Percentiles rank a stretch among this genome's conserved stretches.
phyloP scores from a whole-genome alignment of 306 rosid species.

The Prunus salicina region DNA sequence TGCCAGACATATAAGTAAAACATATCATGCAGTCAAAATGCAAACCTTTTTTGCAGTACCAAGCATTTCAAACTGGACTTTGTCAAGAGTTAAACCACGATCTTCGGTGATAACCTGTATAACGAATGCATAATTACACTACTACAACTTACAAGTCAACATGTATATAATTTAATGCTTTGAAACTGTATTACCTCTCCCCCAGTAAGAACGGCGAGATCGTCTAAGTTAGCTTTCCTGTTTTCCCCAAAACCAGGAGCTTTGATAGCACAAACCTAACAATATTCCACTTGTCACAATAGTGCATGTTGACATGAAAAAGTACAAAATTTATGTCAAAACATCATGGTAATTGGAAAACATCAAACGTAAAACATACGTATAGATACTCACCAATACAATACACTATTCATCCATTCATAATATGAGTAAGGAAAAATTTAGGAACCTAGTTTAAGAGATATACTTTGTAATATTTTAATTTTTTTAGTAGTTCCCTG shows the following conservation, averaged over 20 bases:
- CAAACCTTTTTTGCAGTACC: constrained; percentile 87
- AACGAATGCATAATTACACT: constrained; percentile 1
- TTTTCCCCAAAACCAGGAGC: constrained; percentile 99
- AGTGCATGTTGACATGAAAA: constrained; percentile 17
- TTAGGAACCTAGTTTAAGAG: no score
- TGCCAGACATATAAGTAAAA: constrained; percentile 9
- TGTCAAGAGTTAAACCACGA: constrained; percentile 77
- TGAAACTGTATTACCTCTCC: constrained; percentile 68
- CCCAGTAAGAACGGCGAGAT: constrained; percentile 84
- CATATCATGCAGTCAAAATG: constrained; percentile 1
- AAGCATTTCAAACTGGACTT: constrained; percentile 72
- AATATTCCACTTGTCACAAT: constrained; percentile 6
- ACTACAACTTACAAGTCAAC: background rate
- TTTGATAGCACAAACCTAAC: constrained; percentile 92
- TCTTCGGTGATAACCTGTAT: constrained; percentile 73
- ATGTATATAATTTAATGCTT: background rate
- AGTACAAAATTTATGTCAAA: background rate
- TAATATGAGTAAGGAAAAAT: background rate
- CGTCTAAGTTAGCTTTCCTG: constrained; percentile 77
- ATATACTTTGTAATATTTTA: background rate
- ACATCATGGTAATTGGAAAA: no score
- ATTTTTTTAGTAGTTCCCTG: background rate
- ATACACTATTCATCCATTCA: background rate
- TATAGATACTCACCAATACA: background rate
- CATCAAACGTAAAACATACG: no score